A percentile compares a stretch with the other conserved stretches of the same genome.
phyloP scores from a whole-genome alignment of 306 rosid species.

The Begonia peltatifolia region DNA sequence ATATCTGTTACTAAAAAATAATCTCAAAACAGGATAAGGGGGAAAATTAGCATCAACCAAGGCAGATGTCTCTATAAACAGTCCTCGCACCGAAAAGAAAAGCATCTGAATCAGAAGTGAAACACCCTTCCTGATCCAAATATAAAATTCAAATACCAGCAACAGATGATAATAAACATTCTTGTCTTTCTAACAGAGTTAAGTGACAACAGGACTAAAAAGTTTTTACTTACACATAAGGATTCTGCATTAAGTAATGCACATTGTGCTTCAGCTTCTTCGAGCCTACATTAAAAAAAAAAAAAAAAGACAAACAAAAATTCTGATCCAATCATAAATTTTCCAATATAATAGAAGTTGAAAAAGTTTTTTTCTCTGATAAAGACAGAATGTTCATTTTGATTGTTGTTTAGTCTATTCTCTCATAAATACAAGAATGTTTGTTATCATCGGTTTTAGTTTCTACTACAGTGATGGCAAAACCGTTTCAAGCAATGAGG shows the following conservation, averaged over 20 bases:
- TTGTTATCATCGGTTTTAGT: not conserved
- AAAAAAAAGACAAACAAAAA: not conserved
- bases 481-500: too few relatives aligned
- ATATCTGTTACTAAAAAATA: not conserved
- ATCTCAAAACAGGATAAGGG: not conserved
- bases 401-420: too few relatives aligned
- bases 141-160: conserved; percentile 1
- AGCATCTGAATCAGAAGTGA: conserved; percentile 68
- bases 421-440: not conserved
- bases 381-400: too few relatives aligned
- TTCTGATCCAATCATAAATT: not conserved
- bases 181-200: too few relatives aligned
- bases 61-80: conserved; percentile 70
- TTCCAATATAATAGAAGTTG: not conserved
- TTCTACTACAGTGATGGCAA: not conserved
- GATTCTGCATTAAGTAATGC: conserved; percentile 56
- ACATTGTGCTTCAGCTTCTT: conserved; percentile 89
- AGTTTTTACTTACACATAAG: conserved; percentile 43
- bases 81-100: conserved; percentile 84
- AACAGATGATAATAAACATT: not conserved
- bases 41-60: conserved; percentile 24
- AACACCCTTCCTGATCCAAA: conserved; percentile 58
- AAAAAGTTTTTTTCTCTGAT: not conserved
- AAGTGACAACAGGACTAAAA: not conserved
- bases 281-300: conserved; percentile 35